These are phyloP conservation scores for Xylariaceae sp. DNA, from an alignment of 2,329 filamentous ascomycete genomes.

Conservation along the genomic window DNA sequence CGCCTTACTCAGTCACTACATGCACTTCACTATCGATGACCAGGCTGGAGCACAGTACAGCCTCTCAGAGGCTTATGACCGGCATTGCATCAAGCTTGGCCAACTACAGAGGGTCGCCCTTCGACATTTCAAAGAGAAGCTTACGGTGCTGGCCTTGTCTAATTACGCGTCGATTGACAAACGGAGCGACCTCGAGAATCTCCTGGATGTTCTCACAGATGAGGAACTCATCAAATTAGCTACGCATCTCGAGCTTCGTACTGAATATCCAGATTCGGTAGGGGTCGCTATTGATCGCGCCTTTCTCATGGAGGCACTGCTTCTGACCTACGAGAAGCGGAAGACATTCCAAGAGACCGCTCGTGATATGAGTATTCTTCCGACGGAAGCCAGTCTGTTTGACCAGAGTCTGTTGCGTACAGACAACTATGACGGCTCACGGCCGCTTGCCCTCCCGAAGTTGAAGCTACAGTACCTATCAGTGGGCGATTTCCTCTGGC, in stretches of 20 bases:
- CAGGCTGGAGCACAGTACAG: conserved; percentile 74
- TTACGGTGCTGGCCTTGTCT: conserved; percentile 84
- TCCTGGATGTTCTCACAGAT: conserved; percentile 67
- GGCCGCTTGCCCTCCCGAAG: conserved; percentile 84
- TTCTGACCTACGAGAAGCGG: conserved; percentile 67
- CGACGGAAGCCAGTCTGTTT: conserved; percentile 76
- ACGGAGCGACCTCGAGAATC: conserved; percentile 66
- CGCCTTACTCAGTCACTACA: conserved; percentile 76
- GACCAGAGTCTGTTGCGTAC: conserved; percentile 71
- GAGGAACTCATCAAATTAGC: conserved; percentile 66
- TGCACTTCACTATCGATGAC: conserved; percentile 84
- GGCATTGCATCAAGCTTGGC: conserved; percentile 70
- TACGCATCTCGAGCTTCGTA: conserved; percentile 66
- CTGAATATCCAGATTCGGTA: conserved; percentile 67
- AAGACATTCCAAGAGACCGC: conserved; percentile 77
- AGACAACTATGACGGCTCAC: conserved; percentile 79
- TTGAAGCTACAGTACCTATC: conserved; percentile 93
- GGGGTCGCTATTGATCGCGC: conserved; percentile 55
- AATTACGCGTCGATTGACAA: conserved; percentile 87
- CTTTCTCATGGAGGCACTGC: conserved; percentile 63
- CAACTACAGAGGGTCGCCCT: conserved; percentile 70
- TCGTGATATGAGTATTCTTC: conserved; percentile 64
- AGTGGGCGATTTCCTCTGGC: conserved; percentile 93
- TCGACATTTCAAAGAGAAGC: conserved; percentile 78
- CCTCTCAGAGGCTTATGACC: conserved; percentile 65